Evolutionary conservation across 176 grass and related monocot species (phyloP).

Genomic region (Cenchrus americanus): DNA sequence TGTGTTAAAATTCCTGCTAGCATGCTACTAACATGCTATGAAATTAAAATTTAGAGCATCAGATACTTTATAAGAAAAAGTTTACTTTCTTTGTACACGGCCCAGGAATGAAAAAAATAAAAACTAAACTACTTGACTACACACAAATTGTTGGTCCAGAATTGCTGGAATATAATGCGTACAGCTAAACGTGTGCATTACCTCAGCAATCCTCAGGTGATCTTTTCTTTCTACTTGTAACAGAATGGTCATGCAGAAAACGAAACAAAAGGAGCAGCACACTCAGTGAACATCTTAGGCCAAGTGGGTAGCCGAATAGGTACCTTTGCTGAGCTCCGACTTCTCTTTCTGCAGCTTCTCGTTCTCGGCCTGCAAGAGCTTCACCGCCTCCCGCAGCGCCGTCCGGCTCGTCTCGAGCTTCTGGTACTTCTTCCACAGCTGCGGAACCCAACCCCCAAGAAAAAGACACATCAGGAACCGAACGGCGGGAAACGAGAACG

Average conservation of each 20-base stretch:
- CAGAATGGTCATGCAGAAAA: slow-evolving; percentile 23
- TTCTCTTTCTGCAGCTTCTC: slow-evolving; percentile 56
- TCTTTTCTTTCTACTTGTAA: not conserved
- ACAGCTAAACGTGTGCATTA: not conserved
- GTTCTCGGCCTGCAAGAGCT: slow-evolving; percentile 53
- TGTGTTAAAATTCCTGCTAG: slow-evolving; percentile 57
- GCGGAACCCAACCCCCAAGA: not conserved
- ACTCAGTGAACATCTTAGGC: not conserved
- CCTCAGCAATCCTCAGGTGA: not conserved
- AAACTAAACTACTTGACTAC: slow-evolving; percentile 1
- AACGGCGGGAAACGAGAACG: not conserved
- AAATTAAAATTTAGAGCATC: slow-evolving; percentile 49
- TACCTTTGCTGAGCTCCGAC: slow-evolving; percentile 58
- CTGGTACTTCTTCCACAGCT: slow-evolving; percentile 77
- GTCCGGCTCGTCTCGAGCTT: slow-evolving; percentile 56
- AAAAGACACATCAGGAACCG: slow-evolving; percentile 1
- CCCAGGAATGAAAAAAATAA: not conserved
- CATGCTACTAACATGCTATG: slow-evolving; percentile 51
- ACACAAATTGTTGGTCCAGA: not conserved
- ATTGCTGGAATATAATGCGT: not conserved
- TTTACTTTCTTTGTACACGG: not conserved
- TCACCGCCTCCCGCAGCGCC: slow-evolving; percentile 61
- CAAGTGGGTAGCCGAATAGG: not conserved
- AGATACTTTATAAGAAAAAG: slow-evolving; percentile 33
- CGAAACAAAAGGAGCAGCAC: slow-evolving; percentile 17